Base-by-base conservation (phyloP, 345 rosid genomes). In the Gynandropsis gynandra region DNA sequence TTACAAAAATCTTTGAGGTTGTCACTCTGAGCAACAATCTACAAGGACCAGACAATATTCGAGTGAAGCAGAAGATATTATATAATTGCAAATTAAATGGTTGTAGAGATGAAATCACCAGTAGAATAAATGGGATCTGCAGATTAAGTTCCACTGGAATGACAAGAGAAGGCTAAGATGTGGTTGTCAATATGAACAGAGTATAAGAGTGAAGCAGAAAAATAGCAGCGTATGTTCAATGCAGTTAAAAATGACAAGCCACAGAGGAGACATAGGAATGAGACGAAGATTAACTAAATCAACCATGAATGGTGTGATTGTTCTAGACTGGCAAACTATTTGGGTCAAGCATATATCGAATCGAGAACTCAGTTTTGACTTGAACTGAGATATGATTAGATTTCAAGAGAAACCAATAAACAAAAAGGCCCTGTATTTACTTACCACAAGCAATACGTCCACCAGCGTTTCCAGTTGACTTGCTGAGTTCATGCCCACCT, bases 401-500 rank as follows among this genome's bases (percentile, higher is more conserved):
- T 49, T 42, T 10, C 34, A 10, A 15, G 20, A 17, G 11, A n/a
- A n/a, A 37, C n/a, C 15, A 47, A 14, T 16, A 42, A 35, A n/a
- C 40, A 17, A 55, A 33, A 36, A 32, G 42, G 42, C 27, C 38
- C 10, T 27, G 9, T 20, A 35, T 52, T 17, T 40, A 66, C 83
- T 67, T 59, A 85, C 97, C 97, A 1, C 95, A 89, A 43, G 95
- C 97, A 51, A 83, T 14, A 64, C 95, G 78, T 63, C 87, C 93
- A 1, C 96, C 98, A 4, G 98, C 98, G 54, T 90, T 90, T 56
- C 98, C 96, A 2, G 96, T 90, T 54, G 67, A 12, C 54, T 76
- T 72, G 85, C 98, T 84, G 32, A 87, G 96, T 64, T 90, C 96
- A 61, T 85, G 95, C 39, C 95, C 97, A 10, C 95, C 97, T 89